Base-by-base conservation (phyloP, 2,329 filamentous ascomycete genomes). In the Tolypocladium pustulatum region DNA sequence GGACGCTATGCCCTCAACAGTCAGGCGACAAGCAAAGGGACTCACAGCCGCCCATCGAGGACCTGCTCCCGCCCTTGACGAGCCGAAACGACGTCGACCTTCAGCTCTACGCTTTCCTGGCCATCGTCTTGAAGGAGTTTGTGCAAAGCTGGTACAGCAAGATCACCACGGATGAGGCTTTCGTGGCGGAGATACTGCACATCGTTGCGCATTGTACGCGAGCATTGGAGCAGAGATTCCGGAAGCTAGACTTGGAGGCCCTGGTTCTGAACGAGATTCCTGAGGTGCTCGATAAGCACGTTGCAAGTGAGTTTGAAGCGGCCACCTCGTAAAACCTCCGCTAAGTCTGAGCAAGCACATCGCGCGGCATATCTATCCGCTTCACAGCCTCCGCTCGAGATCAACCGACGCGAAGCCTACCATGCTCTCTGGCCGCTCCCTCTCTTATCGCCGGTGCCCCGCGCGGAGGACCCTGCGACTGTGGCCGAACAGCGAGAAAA, bases 21-120 rank as follows among this genome's bases (percentile, higher is more conserved):
- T 76, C 80, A 54, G 70, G 77, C 64, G 77, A 88, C 73, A 78
- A 87, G 65, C 82, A 81, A 52, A 73, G 73, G 59, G 74, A 74
- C 61, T 63, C 62, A 34, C 68, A 67, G 60, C 72, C 75, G 36
- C 83, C 90, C 55, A 86, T 96, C 65, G 86, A 95, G 61, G 88
- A 92, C 65, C 78, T 96, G 51, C 78, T 99, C 53, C 94, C 93
- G 60, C 91, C 92, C 43, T 79, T 99, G 68, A 97, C 93, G 55
- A 96, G 91, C 76, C 91, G 91, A 56, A 96, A 96, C 72, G 91
- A 95, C 65, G 85, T 97, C 60, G 94, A 99, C 72, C 77, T 95
- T 59, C 89, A 99, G 74, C 81, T 99, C 5, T 99, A 97, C 71
- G 93, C 90, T 34, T 83, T 97, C 61, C 86, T 99, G 61, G 89